These are phyloP conservation scores for Lipomyces sp. DNA, from an alignment of 805 yeast genomes.

Conservation along the genomic window DNA sequence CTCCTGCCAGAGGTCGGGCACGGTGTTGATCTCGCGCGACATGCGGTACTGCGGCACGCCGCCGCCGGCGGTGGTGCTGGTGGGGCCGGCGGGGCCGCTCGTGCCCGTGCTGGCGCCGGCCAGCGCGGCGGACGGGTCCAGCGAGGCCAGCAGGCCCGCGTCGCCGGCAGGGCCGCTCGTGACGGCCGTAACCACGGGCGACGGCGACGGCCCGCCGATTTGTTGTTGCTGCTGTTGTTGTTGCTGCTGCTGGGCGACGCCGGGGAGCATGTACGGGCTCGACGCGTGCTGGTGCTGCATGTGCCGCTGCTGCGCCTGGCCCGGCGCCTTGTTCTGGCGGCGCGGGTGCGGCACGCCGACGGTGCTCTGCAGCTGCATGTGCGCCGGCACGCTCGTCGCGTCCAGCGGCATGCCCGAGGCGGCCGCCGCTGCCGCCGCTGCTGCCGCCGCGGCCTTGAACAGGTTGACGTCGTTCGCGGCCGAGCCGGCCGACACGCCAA, in stretches of 20 bases:
- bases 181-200: no score
- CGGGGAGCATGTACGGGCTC: slow-evolving; percentile 10
- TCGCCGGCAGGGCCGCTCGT: no score
- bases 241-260: slow-evolving; percentile 3
- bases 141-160: no score
- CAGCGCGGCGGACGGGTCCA: no score
- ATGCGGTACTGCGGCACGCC: slow-evolving; percentile 22
- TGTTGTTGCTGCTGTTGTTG: slow-evolving; percentile 2
- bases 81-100: not conserved
- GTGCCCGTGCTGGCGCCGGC: no score
- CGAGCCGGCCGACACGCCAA: no score
- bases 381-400: not conserved
- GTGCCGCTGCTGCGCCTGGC: slow-evolving; percentile 17
- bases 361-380: not conserved
- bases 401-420: not conserved
- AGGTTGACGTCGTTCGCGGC: no score
- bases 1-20: slow-evolving; percentile 26
- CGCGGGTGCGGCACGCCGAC: not conserved
- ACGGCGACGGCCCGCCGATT: no score
- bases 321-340: slow-evolving; percentile 19
- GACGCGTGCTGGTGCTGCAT: slow-evolving; percentile 18
- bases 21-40: slow-evolving; percentile 19
- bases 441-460: no score
- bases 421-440: slow-evolving; percentile 2
- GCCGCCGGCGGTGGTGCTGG: not conserved